These are phyloP conservation scores for Candida michaelii DNA, from an alignment of 805 yeast genomes.

Conservation along the genomic window DNA sequence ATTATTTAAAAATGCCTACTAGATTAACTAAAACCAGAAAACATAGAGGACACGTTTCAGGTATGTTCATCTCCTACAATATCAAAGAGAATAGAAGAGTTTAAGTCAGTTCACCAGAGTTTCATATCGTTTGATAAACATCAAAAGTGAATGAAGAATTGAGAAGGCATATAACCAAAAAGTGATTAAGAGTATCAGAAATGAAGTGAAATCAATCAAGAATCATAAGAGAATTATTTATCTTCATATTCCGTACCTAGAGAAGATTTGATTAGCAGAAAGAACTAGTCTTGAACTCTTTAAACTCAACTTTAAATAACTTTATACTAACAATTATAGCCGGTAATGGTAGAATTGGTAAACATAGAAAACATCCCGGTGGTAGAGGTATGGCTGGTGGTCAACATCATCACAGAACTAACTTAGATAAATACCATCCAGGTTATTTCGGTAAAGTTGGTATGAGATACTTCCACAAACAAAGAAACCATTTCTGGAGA, in stretches of 20 bases:
- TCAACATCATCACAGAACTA: constrained; percentile 99
- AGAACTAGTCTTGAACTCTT: background rate
- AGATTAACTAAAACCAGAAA: constrained; percentile 99
- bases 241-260: no score
- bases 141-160: background rate
- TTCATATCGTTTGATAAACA: background rate
- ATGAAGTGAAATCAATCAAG: no score
- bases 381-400: constrained; percentile 99
- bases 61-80: constrained; percentile 53
- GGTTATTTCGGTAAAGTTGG: constrained; percentile 99
- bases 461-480: constrained; percentile 99
- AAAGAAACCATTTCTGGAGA: constrained; percentile 92
- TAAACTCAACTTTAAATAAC: background rate
- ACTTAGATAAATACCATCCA: constrained; percentile 99
- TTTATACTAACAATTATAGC: constrained; percentile 55
- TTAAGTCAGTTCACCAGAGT: background rate
- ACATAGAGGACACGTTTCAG: constrained; percentile 99
- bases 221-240: no score
- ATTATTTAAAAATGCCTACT: constrained; percentile 80
- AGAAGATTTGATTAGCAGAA: no score
- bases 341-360: constrained; percentile 99
- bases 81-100: background rate
- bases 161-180: background rate
- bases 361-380: constrained; percentile 99
- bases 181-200: background rate